These are phyloP conservation scores for Atkinsonella texensis DNA, from an alignment of 2,329 filamentous ascomycete genomes.

Conservation along the genomic window DNA sequence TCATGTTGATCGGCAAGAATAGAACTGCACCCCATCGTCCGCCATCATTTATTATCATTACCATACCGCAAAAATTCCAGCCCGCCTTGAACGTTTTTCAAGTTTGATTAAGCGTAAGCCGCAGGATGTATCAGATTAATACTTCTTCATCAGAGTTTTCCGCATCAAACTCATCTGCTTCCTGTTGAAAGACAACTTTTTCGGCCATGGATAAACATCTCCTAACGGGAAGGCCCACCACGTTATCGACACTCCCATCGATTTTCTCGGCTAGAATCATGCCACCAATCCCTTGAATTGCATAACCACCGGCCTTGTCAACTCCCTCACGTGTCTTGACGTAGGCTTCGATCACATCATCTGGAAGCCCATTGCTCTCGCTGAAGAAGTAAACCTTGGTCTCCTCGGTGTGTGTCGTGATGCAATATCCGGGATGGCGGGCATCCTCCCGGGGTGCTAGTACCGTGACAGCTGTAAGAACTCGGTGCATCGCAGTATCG, in stretches of 20 bases:
- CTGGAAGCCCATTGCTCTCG: constrained; percentile 43
- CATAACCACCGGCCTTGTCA: constrained; percentile 95
- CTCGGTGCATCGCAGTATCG: constrained; percentile 66
- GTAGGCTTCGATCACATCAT: constrained; percentile 73
- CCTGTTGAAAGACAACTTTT: constrained; percentile 68
- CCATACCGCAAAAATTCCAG: background rate
- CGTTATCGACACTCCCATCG: constrained; percentile 86
- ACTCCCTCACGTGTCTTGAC: constrained; percentile 79
- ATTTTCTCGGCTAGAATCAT: constrained; percentile 81
- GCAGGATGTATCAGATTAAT: background rate
- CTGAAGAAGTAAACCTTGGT: constrained; percentile 80
- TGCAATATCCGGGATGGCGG: constrained; percentile 70
- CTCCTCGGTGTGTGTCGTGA: constrained; percentile 76
- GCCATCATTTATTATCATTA: background rate
- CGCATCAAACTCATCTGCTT: constrained; percentile 45
- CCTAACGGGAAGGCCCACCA: constrained; percentile 78
- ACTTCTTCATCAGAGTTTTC: constrained; percentile 30
- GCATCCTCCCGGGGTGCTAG: constrained; percentile 74
- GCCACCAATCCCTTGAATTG: constrained; percentile 77
- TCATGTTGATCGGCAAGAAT: background rate
- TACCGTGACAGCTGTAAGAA: constrained; percentile 76
- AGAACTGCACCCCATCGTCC: background rate
- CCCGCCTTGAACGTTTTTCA: background rate
- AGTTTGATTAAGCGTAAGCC: background rate
- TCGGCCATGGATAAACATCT: constrained; percentile 72